Evolutionary conservation across 352 stramenopile species (phyloP).

Genomic region (Saprolegnia diclina): DNA sequence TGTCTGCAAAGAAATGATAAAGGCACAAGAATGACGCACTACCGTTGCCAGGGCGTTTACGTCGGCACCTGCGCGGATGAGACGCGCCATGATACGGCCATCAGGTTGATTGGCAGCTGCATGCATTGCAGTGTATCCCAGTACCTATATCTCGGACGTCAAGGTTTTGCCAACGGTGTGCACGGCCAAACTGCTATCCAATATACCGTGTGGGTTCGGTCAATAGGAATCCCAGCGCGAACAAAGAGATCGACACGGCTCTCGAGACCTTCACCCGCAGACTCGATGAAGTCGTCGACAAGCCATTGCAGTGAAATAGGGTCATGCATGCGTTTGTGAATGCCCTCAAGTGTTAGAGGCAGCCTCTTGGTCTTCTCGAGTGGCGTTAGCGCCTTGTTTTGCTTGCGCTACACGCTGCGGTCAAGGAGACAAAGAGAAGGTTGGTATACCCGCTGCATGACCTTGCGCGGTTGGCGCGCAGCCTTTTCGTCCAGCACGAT

Average conservation of each 20-base stretch:
- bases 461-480: not conserved
- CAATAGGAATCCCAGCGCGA: conserved; percentile 45
- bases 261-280: conserved; percentile 36
- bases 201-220: conserved; percentile 45
- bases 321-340: conserved; percentile 44
- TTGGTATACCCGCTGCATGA: not conserved
- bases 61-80: conserved; percentile 44
- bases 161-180: not conserved
- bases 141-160: conserved; percentile 29
- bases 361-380: not conserved
- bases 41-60: conserved; percentile 38
- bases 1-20: conserved; percentile 26
- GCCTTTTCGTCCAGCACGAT: not conserved
- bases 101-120: conserved; percentile 37
- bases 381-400: not conserved
- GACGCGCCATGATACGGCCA: conserved; percentile 35
- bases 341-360: not conserved
- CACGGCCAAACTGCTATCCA: not conserved
- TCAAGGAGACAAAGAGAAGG: too few species aligned
- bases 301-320: conserved; percentile 45
- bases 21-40: not conserved
- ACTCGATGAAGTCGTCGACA: conserved; percentile 57
- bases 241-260: conserved; percentile 47
- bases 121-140: conserved; percentile 49
- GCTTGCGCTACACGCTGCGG: too few species aligned